Percentiles rank a stretch among this genome's conserved stretches.
phyloP scores from a whole-genome alignment of 306 rosid species.

The Quercus robur region DNA sequence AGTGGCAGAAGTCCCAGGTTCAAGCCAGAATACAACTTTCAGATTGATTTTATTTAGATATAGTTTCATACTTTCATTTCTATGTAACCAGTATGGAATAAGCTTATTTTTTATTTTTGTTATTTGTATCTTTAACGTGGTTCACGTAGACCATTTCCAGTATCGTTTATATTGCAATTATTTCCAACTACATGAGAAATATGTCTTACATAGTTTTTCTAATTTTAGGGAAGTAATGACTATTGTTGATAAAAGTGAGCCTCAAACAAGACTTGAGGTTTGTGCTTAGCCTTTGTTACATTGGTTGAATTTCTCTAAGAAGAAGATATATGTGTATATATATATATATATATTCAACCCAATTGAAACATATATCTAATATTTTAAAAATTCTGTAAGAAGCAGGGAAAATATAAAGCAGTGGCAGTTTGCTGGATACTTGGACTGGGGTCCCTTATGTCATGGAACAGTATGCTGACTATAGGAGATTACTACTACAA shows the following conservation, averaged over 20 bases:
- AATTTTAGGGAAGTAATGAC: slow-evolving; percentile 25
- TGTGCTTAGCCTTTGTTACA: not conserved
- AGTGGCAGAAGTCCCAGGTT: not conserved
- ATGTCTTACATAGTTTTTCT: no score
- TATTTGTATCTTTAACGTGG: not conserved
- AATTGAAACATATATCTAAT: no score
- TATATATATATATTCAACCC: no score
- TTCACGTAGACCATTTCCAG: no score
- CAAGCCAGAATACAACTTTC: not conserved
- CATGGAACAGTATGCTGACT: slow-evolving; percentile 77
- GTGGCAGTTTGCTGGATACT: slow-evolving; percentile 68
- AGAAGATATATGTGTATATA: not conserved
- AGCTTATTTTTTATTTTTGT: no score
- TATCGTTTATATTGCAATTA: no score
- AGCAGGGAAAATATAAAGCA: slow-evolving; percentile 62
- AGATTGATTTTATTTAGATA: no score
- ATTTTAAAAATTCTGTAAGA: not conserved
- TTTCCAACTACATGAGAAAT: no score
- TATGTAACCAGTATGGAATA: no score
- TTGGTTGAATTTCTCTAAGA: not conserved
- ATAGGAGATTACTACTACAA: slow-evolving; percentile 78
- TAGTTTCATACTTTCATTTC: no score
- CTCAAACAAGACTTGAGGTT: slow-evolving; percentile 42
- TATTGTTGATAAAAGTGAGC: slow-evolving; percentile 18
- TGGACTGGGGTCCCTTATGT: slow-evolving; percentile 72